A percentile compares a stretch with the other conserved stretches of the same genome.
These are phyloP conservation scores for Paramecium tetraurelia DNA, from an alignment of 73 alveolate genomes.

Conservation along the genomic window DNA sequence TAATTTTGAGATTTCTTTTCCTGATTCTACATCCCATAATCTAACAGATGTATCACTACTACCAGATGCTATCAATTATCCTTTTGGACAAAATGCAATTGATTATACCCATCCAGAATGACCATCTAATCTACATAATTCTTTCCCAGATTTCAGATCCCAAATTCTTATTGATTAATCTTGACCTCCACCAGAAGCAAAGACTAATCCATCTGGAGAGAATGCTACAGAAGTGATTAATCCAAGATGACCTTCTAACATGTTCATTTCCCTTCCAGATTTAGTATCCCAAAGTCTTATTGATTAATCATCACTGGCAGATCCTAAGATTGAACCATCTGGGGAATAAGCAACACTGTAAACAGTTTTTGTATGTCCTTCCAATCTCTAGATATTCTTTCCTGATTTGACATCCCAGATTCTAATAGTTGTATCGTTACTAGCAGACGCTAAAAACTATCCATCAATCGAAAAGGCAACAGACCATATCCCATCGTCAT, in stretches of 20 bases:
- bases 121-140: not conserved
- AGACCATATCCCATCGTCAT: not conserved
- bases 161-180: not conserved
- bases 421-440: not conserved
- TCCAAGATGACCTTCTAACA: conserved; percentile 81
- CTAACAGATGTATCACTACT: not conserved
- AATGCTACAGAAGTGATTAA: conserved; percentile 87
- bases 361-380: not conserved
- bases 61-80: not conserved
- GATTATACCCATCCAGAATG: not conserved
- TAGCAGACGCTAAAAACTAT: not conserved
- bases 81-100: not conserved
- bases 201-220: conserved; percentile 40
- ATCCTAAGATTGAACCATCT: not conserved
- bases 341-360: not conserved
- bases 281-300: not conserved
- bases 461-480: not conserved
- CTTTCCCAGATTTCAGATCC: not conserved
- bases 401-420: not conserved
- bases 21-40: not conserved
- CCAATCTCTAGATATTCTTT: not conserved
- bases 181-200: not conserved
- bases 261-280: not conserved
- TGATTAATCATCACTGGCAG: not conserved
- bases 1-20: not conserved